phyloP scores from a whole-genome alignment of 768 basidiomycete species.

The Lactifluus pinguis region DNA sequence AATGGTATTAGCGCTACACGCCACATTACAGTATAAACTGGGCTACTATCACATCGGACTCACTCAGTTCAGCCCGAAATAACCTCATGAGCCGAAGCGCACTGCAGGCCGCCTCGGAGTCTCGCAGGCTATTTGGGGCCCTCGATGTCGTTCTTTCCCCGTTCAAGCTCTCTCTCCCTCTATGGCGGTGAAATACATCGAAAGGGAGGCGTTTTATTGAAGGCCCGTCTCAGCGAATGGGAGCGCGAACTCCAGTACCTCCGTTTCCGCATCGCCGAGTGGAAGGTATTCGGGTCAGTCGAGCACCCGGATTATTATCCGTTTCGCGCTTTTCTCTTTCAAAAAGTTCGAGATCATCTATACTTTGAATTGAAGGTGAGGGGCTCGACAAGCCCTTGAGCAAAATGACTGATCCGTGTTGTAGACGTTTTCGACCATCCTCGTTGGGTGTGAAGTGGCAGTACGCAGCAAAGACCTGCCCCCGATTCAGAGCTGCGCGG shows the following conservation, averaged over 20 bases:
- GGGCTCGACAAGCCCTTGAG: neutral
- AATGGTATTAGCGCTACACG: neutral
- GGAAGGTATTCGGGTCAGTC: constrained; percentile 13
- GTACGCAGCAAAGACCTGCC: constrained; percentile 13
- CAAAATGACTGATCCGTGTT: too few relatives aligned
- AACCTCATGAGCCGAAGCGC: neutral
- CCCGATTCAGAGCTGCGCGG: neutral
- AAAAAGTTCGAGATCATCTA: constrained; percentile 13
- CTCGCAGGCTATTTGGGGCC: neutral
- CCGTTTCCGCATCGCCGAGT: constrained; percentile 18
- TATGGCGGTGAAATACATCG: constrained; percentile 17
- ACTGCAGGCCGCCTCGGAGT: neutral
- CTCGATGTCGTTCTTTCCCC: constrained; percentile 9
- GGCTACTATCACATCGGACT: neutral
- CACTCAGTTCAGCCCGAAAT: constrained; percentile 8
- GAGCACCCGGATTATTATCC: constrained; percentile 15
- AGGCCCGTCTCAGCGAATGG: constrained; percentile 17
- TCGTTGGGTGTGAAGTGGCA: constrained; percentile 14
- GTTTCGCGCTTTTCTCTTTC: constrained; percentile 14
- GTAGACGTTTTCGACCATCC: constrained; percentile 16
- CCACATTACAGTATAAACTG: neutral
- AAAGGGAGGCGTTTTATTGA: constrained; percentile 12
- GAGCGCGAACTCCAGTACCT: constrained; percentile 19
- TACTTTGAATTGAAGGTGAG: constrained; percentile 17
- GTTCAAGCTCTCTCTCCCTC: neutral